These are phyloP conservation scores for Scleroderma bovista DNA, from an alignment of 768 basidiomycete species.

Conservation along the genomic window DNA sequence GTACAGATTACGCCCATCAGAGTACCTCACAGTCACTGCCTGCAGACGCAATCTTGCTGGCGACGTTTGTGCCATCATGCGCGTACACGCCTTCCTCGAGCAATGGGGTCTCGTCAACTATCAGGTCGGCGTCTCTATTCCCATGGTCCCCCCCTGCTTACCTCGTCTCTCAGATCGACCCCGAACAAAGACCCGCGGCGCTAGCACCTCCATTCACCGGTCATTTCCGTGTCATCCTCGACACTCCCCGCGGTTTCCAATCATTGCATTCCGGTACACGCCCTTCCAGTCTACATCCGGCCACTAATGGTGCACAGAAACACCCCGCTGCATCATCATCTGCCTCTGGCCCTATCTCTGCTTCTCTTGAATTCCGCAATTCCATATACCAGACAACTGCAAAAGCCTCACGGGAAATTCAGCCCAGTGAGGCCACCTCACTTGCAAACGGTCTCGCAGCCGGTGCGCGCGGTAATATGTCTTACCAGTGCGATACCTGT, in stretches of 20 bases:
- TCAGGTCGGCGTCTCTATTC: slow-evolving; percentile 54
- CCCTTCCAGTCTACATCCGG: slow-evolving; percentile 39
- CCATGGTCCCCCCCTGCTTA: neutral
- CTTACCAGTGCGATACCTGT: slow-evolving; percentile 88
- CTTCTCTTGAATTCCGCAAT: slow-evolving; percentile 83
- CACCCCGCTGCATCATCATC: slow-evolving; percentile 20
- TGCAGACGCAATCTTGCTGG: slow-evolving; percentile 95
- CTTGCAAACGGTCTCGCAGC: slow-evolving; percentile 49
- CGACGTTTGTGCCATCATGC: slow-evolving; percentile 98
- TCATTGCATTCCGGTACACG: slow-evolving; percentile 85
- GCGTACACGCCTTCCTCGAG: slow-evolving; percentile 97
- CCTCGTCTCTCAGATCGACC: slow-evolving; percentile 72
- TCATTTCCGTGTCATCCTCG: slow-evolving; percentile 96
- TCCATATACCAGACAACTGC: slow-evolving; percentile 86
- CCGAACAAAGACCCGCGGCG: slow-evolving; percentile 89
- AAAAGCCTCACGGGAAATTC: slow-evolving; percentile 72
- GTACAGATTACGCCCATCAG: slow-evolving; percentile 86
- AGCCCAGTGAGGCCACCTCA: slow-evolving; percentile 58
- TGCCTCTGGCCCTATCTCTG: slow-evolving; percentile 37
- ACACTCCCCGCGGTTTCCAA: slow-evolving; percentile 93
- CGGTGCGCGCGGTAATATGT: slow-evolving; percentile 43
- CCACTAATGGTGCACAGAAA: slow-evolving; percentile 46
- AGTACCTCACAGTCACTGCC: slow-evolving; percentile 96
- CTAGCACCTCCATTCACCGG: slow-evolving; percentile 97
- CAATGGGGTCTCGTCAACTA: slow-evolving; percentile 99